Evolutionary conservation across 2,329 filamentous ascomycete genomes (phyloP).

Genomic region (Monosporascus sp.): DNA sequence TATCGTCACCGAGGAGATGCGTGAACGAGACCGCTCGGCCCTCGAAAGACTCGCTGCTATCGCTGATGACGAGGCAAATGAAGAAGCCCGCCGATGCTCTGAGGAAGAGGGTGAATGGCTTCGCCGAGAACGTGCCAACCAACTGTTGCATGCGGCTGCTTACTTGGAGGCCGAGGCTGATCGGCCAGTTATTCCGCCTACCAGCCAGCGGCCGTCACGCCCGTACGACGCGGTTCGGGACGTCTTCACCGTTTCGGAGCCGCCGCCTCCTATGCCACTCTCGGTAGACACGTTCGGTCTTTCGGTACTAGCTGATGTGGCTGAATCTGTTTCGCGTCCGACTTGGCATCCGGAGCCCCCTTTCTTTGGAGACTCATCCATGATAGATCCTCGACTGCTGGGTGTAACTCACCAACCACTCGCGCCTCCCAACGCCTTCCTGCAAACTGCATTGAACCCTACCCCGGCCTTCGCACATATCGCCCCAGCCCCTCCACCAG

Average conservation of each 20-base stretch:
- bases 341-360: slow-evolving; percentile 7
- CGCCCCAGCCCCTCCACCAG: slow-evolving; percentile 21
- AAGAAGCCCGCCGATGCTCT: not conserved
- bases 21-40: slow-evolving; percentile 19
- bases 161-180: slow-evolving; percentile 15
- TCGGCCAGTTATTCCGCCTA: slow-evolving; percentile 4
- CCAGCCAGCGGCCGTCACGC: slow-evolving; percentile 24
- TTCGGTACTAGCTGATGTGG: slow-evolving; percentile 27
- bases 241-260: slow-evolving; percentile 32
- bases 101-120: slow-evolving; percentile 4
- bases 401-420: slow-evolving; percentile 13
- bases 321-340: slow-evolving; percentile 15
- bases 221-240: slow-evolving; percentile 42
- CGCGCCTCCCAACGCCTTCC: slow-evolving; percentile 25
- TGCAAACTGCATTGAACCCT: slow-evolving; percentile 34
- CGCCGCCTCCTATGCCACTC: slow-evolving; percentile 16
- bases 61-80: slow-evolving; percentile 6
- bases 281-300: slow-evolving; percentile 20
- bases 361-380: slow-evolving; percentile 12
- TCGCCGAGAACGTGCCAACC: slow-evolving; percentile 4
- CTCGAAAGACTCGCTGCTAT: slow-evolving; percentile 11
- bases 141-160: slow-evolving; percentile 19
- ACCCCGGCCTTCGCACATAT: slow-evolving; percentile 22
- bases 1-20: slow-evolving; percentile 25
- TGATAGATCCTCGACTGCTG: slow-evolving; percentile 25